Conservation (phyloP, 495 filamentous ascomycete genomes). For the Pseudotulostoma volvatum region DNA sequence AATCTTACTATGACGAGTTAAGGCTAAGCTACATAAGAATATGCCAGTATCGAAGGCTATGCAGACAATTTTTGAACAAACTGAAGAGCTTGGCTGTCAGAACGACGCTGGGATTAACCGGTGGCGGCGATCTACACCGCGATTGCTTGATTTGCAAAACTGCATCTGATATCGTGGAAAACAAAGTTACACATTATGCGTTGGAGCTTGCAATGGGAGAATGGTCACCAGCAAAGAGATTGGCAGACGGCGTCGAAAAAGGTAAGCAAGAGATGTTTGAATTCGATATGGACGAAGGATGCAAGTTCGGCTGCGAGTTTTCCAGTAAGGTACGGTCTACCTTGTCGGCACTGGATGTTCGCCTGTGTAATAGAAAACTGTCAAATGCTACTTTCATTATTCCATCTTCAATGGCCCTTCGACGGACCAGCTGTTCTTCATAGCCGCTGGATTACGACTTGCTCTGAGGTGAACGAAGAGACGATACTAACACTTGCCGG, state of each 20-base stretch:
- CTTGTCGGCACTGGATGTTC: neutral
- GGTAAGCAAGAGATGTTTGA: neutral
- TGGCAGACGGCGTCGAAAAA: neutral
- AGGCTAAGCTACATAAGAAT: neutral
- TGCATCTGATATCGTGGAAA: neutral
- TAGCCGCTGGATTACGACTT: neutral
- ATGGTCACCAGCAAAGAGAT: neutral
- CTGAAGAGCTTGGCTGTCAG: neutral
- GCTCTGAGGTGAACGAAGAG: neutral
- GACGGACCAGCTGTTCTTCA: neutral
- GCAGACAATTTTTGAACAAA: neutral
- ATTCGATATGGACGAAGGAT: neutral
- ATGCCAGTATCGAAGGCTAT: neutral
- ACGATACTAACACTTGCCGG: neutral
- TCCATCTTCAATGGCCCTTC: no score
- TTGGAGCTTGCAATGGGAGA: neutral
- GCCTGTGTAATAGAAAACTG: neutral
- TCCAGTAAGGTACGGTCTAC: neutral
- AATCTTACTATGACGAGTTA: neutral
- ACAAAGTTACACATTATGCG: neutral
- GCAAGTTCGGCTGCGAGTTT: neutral
- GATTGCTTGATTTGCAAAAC: neutral
- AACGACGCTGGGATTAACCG: neutral
- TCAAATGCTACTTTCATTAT: neutral
- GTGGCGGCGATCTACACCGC: neutral